These are phyloP conservation scores for Miscanthus sacchariflorus DNA, from an alignment of 202 grass and related monocot species.

Conservation along the genomic window DNA sequence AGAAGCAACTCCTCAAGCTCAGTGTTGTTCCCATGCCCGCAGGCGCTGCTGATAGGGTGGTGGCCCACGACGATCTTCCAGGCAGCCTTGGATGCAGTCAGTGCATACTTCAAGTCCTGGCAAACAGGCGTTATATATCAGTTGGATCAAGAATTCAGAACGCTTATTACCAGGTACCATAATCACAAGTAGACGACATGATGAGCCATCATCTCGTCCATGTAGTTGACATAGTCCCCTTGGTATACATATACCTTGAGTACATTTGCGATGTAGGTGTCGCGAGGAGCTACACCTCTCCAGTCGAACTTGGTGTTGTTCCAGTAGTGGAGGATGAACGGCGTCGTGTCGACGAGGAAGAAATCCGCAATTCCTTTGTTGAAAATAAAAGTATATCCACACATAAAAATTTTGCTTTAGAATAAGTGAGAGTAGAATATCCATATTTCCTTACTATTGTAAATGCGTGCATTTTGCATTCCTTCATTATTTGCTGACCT, in stretches of 20 bases:
- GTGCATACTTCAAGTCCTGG: slow-evolving; percentile 57
- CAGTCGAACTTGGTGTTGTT: slow-evolving; percentile 65
- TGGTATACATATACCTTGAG: slow-evolving; percentile 31
- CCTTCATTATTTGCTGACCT: slow-evolving; percentile 42
- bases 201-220: not conserved
- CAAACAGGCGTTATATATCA: not conserved
- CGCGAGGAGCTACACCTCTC: slow-evolving; percentile 63
- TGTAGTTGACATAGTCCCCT: not conserved
- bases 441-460: not conserved
- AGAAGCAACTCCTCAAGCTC: slow-evolving; percentile 68
- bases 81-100: slow-evolving; percentile 58
- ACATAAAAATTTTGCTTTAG: not conserved
- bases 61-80: slow-evolving; percentile 92
- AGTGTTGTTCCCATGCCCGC: slow-evolving; percentile 70
- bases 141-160: not conserved
- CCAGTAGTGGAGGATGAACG: slow-evolving; percentile 78
- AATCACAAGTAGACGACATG: not conserved
- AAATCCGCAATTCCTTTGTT: slow-evolving; percentile 61
- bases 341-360: slow-evolving; percentile 78
- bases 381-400: not conserved
- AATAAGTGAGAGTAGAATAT: not conserved
- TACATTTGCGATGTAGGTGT: slow-evolving; percentile 57
- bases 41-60: slow-evolving; percentile 80
- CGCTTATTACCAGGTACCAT: not conserved
- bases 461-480: not conserved